Percentiles rank a stretch among this genome's conserved stretches.
Evolutionary conservation across 2,329 filamentous ascomycete genomes (phyloP).

Genomic region (Scleromitrula shiraiana): DNA sequence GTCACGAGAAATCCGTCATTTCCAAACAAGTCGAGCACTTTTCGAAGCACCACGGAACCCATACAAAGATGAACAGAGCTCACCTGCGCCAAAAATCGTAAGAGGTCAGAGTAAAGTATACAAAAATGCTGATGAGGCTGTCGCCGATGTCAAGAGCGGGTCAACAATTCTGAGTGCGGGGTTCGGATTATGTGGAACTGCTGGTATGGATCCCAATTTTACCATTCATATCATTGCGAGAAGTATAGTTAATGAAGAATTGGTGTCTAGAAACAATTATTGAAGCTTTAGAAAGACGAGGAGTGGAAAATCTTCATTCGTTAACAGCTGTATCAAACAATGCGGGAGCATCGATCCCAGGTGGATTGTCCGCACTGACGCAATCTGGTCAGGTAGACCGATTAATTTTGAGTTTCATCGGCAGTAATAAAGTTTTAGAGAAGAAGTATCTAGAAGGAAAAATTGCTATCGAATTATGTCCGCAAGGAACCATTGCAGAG

Average conservation of each 20-base stretch:
- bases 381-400: constrained; percentile 61
- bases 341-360: constrained; percentile 59
- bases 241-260: not conserved
- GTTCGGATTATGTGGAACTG: constrained; percentile 43
- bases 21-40: constrained; percentile 4
- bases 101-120: constrained; percentile 13
- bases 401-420: constrained; percentile 67
- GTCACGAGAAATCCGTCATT: constrained; percentile 7
- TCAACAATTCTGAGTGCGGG: constrained; percentile 66
- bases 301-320: constrained; percentile 43
- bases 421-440: constrained; percentile 68
- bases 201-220: not conserved
- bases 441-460: constrained; percentile 65
- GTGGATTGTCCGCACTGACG: constrained; percentile 60
- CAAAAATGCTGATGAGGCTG: constrained; percentile 13
- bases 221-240: too few relatives aligned
- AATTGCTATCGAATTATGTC: constrained; percentile 65
- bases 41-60: constrained; percentile 6
- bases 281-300: constrained; percentile 52
- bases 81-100: constrained; percentile 8
- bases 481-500: constrained; percentile 66
- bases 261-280: constrained; percentile 60
- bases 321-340: constrained; percentile 76
- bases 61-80: not conserved
- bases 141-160: constrained; percentile 38